Conservation (phyloP, 129 eudicot species). For the Arctium lappa region DNA sequence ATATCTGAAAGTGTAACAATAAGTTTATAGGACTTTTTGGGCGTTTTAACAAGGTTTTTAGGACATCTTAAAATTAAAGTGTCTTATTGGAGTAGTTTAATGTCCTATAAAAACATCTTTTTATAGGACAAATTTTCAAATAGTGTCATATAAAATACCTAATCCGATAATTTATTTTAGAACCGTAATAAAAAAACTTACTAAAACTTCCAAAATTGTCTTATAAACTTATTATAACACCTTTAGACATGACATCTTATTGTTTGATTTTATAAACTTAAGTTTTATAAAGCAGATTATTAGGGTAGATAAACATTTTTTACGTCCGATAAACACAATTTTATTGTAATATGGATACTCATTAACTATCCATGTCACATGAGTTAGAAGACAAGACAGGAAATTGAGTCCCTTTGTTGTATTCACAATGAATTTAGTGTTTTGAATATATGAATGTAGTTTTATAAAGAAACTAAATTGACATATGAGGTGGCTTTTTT, state of each 20-base stretch:
- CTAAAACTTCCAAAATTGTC: too few species aligned
- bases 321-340: not conserved
- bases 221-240: not conserved
- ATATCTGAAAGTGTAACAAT: too few species aligned
- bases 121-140: too few species aligned
- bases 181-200: too few species aligned
- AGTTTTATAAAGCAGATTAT: not conserved
- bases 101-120: too few species aligned
- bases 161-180: too few species aligned
- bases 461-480: not conserved
- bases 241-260: not conserved
- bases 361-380: constrained; percentile 5
- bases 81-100: not conserved
- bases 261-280: not conserved
- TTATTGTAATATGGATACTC: not conserved
- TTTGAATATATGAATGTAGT: constrained; percentile 18
- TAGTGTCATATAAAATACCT: too few species aligned
- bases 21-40: not conserved
- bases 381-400: constrained; percentile 29
- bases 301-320: not conserved
- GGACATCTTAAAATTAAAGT: not conserved
- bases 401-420: constrained; percentile 18
- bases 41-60: not conserved
- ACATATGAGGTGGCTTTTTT: constrained; percentile 7
- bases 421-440: constrained; percentile 21